Evolutionary conservation across 768 basidiomycete genomes (phyloP).

Genomic region (Leccinum pellstonianum): DNA sequence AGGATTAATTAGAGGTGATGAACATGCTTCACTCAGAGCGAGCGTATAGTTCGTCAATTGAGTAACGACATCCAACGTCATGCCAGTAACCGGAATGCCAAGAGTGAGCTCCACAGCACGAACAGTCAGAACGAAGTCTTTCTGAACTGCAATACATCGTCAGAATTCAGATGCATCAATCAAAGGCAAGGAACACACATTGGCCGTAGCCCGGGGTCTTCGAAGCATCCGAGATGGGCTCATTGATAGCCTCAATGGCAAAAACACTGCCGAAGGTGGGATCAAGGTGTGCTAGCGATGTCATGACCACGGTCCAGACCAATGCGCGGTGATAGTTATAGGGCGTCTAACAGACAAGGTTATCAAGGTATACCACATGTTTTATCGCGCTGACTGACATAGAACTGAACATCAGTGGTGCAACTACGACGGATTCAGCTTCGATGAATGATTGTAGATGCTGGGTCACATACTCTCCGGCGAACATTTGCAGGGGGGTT

Average conservation of each 20-base stretch:
- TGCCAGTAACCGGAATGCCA: slow-evolving; percentile 44
- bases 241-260: slow-evolving; percentile 75
- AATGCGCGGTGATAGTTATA: slow-evolving; percentile 76
- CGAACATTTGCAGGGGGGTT: slow-evolving; percentile 57
- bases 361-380: slow-evolving; percentile 1
- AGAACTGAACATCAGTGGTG: slow-evolving; percentile 68
- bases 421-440: slow-evolving; percentile 44
- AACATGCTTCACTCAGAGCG: slow-evolving; percentile 27
- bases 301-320: slow-evolving; percentile 82
- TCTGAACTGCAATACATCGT: slow-evolving; percentile 49
- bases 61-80: slow-evolving; percentile 14
- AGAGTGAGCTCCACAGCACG: slow-evolving; percentile 63
- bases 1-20: slow-evolving; percentile 22
- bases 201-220: slow-evolving; percentile 68
- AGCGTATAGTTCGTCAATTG: slow-evolving; percentile 36
- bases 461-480: slow-evolving; percentile 52
- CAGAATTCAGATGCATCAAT: not conserved
- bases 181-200: slow-evolving; percentile 44
- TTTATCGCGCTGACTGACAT: slow-evolving; percentile 43
- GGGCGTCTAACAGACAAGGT: slow-evolving; percentile 41
- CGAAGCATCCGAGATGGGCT: slow-evolving; percentile 69
- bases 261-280: slow-evolving; percentile 63
- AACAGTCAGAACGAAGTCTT: slow-evolving; percentile 64
- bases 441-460: not conserved
- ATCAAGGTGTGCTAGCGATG: slow-evolving; percentile 66